Percentiles rank a stretch among this genome's conserved stretches.
These are phyloP conservation scores for Trifolium repens DNA, from an alignment of 306 rosid genomes.

Conservation along the genomic window DNA sequence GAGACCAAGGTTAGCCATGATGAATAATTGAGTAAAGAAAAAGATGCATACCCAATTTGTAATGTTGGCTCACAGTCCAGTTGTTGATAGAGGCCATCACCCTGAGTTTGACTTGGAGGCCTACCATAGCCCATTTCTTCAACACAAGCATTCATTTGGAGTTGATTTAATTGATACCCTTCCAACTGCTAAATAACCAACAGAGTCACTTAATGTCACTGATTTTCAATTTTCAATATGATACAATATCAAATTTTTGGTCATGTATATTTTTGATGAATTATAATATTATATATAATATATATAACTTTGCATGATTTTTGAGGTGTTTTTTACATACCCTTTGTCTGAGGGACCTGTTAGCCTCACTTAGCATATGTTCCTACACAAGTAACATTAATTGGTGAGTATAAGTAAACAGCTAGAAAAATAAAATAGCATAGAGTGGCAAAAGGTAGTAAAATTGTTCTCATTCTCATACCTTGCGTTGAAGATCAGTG, in stretches of 20 bases:
- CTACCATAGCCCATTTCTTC: constrained; percentile 77
- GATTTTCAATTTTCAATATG: not conserved
- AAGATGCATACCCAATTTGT: constrained; percentile 76
- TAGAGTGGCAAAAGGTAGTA: constrained; percentile 3
- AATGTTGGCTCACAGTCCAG: constrained; percentile 88
- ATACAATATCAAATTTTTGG: not conserved
- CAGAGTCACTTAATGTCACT: constrained; percentile 11
- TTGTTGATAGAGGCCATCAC: constrained; percentile 75
- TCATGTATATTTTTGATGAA: not conserved
- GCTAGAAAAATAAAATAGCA: not conserved
- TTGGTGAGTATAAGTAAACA: not conserved
- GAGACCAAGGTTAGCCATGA: too few species aligned
- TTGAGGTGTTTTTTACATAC: constrained; percentile 47
- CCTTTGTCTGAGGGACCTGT: constrained; percentile 82
- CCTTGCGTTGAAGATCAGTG: constrained; percentile 85
- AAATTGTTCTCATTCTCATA: constrained; percentile 44
- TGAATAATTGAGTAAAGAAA: not conserved
- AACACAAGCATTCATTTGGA: constrained; percentile 69
- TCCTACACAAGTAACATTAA: constrained; percentile 53
- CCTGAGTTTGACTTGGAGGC: constrained; percentile 63
- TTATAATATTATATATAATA: not conserved
- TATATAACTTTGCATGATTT: not conserved
- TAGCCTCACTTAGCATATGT: constrained; percentile 79
- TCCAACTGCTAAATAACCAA: constrained; percentile 67
- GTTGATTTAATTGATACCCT: constrained; percentile 73